Percentiles rank a stretch among this genome's conserved stretches.
Evolutionary conservation across 345 rosid genomes (phyloP).

Genomic region (Pugionium dolabratum): DNA sequence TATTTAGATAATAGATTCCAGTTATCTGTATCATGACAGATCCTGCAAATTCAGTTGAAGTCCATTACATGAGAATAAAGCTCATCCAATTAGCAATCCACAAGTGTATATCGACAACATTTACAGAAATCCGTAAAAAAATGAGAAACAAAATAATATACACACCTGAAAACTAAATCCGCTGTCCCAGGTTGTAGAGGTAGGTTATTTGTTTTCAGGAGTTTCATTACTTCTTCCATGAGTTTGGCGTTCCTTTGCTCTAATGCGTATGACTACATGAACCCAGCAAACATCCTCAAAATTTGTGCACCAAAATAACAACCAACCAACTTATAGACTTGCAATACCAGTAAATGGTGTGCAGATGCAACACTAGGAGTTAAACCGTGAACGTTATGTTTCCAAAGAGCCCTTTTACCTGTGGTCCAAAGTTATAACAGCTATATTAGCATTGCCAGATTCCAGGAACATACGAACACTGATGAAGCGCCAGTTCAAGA

Average conservation of each 20-base stretch:
- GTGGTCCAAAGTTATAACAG: background rate
- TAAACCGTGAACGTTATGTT: constrained; percentile 80
- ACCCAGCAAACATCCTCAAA: constrained; percentile 23
- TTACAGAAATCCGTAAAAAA: background rate
- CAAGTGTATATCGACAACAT: background rate
- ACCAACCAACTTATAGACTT: constrained; percentile 1
- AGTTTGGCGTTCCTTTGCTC: constrained; percentile 55
- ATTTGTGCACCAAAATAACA: background rate
- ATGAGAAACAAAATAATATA: background rate
- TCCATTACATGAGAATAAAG: constrained; percentile 23
- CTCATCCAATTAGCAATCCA: background rate
- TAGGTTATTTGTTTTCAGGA: constrained; percentile 55
- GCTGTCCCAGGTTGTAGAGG: constrained; percentile 81
- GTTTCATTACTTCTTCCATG: constrained; percentile 68
- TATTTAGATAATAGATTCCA: constrained; percentile 74
- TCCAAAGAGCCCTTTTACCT: constrained; percentile 78
- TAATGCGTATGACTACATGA: constrained; percentile 63
- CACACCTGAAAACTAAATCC: constrained; percentile 75
- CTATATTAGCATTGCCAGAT: background rate
- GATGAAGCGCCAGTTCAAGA: background rate
- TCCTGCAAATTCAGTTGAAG: constrained; percentile 54
- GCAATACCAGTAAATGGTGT: constrained; percentile 73
- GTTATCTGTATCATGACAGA: constrained; percentile 60
- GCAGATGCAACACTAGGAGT: constrained; percentile 76
- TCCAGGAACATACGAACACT: background rate